Percentiles rank a stretch among this genome's conserved stretches.
These are phyloP conservation scores for Simplicillium aogashimaense DNA, from an alignment of 2,329 filamentous ascomycete genomes.

Conservation along the genomic window DNA sequence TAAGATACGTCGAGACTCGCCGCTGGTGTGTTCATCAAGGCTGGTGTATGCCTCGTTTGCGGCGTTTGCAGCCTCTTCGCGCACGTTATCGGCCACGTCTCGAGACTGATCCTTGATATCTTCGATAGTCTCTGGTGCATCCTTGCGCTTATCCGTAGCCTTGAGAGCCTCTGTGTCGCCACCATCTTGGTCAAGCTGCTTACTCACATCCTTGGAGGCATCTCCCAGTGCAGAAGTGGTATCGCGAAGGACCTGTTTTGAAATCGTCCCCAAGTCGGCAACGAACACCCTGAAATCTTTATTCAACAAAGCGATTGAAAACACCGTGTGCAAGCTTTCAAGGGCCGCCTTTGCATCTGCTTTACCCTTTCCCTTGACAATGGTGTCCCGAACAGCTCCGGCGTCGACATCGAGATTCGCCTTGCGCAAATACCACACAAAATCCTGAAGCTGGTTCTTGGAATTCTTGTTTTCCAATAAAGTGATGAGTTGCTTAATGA, in stretches of 20 bases:
- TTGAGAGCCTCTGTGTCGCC: conserved; percentile 13
- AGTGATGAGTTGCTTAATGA: conserved; percentile 72
- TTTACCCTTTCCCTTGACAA: conserved; percentile 19
- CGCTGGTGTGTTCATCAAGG: conserved; percentile 60
- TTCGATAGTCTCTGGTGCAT: conserved; percentile 40
- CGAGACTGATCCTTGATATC: conserved; percentile 51
- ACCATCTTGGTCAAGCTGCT: conserved; percentile 54
- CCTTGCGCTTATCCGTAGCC: conserved; percentile 3
- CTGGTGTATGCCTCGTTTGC: conserved; percentile 56
- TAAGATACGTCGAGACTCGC: conserved; percentile 64
- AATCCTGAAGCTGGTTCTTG: conserved; percentile 80
- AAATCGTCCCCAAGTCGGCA: conserved; percentile 67
- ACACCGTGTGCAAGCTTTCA: conserved; percentile 72
- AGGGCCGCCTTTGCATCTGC: conserved; percentile 39
- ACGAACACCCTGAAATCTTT: conserved; percentile 83
- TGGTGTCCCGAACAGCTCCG: conserved; percentile 16
- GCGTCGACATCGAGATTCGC: conserved; percentile 45
- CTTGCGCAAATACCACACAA: conserved; percentile 75
- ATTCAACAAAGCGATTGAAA: conserved; percentile 78
- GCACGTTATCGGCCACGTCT: conserved; percentile 43
- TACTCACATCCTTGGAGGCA: conserved; percentile 64
- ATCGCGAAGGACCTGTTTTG: conserved; percentile 77
- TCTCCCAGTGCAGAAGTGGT: conserved; percentile 71
- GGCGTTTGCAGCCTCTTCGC: conserved; percentile 43
- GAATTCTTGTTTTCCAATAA: conserved; percentile 74